Base-by-base conservation (phyloP, 73 alveolate species). In the Blepharisma stoltei region DNA sequence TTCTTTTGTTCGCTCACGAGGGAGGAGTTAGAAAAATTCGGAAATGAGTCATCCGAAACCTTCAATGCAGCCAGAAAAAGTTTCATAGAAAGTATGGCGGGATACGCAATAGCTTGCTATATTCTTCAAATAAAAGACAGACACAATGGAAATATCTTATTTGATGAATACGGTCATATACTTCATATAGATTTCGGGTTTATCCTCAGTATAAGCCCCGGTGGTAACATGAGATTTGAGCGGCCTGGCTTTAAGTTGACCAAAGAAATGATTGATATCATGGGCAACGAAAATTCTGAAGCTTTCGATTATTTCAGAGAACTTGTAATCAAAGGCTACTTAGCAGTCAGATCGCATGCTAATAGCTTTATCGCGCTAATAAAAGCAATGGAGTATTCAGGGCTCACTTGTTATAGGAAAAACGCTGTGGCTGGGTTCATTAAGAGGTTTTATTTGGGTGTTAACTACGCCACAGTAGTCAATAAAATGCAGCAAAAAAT, bases 181-280 rank as follows among this genome's bases (percentile, higher is more conserved):
- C 89, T 97, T 21, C 99, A 97, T 92, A 95, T 97, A 20, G 99
- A 97, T 83, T 97, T 95, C 83, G 99, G 99, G 18, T 97, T 97
- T 76, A 73, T 73, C 1, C 81, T 54, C 32, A 85, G 92, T 50
- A 90, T 94, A 43, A 95, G 89, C 80, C 82, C 97, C 7, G 99
- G 99, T 37, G 99, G 99, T 7, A 86, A 92, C 75, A 77, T 97
- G 88, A 89, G 95, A 54, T 97, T 95, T 77, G 99, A 97, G 78
- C 93, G 93, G 46, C 97, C 97, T 4, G 94, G 97, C 18, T 97
- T 97, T 87, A 97, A 97, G 81, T 85, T 95, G 66, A 97, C 99
- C 32, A 55, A 93, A 83, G 99, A 94, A 79, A 88, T 89, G 87
- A 84, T 92, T 7, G 95, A 92, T 75, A 93, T 94, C 41, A 84